Percentiles rank a stretch among this genome's conserved stretches.
phyloP scores from a whole-genome alignment of 2,329 filamentous ascomycete genomes.

The Trichoderma atrobrunneum region DNA sequence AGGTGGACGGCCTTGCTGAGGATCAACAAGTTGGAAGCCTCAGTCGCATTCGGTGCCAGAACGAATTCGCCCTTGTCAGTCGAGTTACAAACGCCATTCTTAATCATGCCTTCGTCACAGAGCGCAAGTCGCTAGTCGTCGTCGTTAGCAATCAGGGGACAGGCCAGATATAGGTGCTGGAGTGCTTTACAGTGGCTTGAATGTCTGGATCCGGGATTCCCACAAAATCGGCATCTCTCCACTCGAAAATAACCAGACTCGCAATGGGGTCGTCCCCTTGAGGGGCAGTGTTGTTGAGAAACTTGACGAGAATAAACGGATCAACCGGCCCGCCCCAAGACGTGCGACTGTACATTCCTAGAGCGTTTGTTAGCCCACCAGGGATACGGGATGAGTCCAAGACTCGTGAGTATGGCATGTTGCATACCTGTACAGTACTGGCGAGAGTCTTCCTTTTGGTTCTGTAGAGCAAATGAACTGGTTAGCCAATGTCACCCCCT shows the following conservation, averaged over 20 bases:
- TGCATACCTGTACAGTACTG: conserved; percentile 70
- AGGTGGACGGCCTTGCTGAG: conserved; percentile 79
- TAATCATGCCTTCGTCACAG: conserved; percentile 71
- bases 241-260: conserved; percentile 90
- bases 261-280: conserved; percentile 67
- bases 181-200: conserved; percentile 49
- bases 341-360: conserved; percentile 88
- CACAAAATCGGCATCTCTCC: conserved; percentile 78
- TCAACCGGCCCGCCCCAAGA: conserved; percentile 86
- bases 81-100: conserved; percentile 67
- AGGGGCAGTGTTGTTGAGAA: conserved; percentile 58
- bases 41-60: conserved; percentile 70
- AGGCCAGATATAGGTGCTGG: conserved; percentile 7
- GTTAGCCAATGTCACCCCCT: conserved; percentile 25
- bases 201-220: conserved; percentile 61
- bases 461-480: conserved; percentile 45
- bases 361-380: conserved; percentile 13
- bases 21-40: conserved; percentile 68
- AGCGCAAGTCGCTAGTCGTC: conserved; percentile 52
- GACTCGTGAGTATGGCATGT: not conserved
- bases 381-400: not conserved
- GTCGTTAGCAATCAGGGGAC: conserved; percentile 3
- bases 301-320: conserved; percentile 84
- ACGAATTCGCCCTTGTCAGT: conserved; percentile 85
- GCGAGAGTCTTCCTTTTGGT: conserved; percentile 70